Percentiles rank a stretch among this genome's conserved stretches.
These are phyloP conservation scores for Ammopiptanthus mongolicus DNA, from an alignment of 306 rosid species.

Conservation along the genomic window DNA sequence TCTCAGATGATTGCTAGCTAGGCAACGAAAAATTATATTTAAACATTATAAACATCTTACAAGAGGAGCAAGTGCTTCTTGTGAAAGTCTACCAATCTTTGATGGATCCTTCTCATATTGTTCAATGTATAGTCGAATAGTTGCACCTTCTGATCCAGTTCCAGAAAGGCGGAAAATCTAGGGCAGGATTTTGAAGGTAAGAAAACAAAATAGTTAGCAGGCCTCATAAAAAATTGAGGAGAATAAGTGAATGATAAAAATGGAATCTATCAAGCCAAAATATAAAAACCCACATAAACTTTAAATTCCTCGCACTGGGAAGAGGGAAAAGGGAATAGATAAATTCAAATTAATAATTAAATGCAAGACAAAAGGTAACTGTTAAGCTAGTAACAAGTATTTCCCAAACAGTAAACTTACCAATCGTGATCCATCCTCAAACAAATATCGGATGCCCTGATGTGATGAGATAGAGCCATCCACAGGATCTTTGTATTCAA, in stretches of 20 bases:
- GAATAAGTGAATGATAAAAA: not conserved
- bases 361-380: not conserved
- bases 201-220: not conserved
- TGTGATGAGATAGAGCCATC: constrained; percentile 90
- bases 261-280: not conserved
- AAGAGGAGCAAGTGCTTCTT: constrained; percentile 90
- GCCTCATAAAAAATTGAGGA: not conserved
- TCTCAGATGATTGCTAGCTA: constrained; percentile 8
- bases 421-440: constrained; percentile 98
- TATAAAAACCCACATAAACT: not conserved
- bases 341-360: not conserved
- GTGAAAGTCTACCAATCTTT: constrained; percentile 76
- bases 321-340: not conserved
- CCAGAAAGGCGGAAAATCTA: constrained; percentile 98
- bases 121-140: constrained; percentile 93
- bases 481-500: constrained; percentile 93
- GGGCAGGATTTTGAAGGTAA: not conserved
- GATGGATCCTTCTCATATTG: constrained; percentile 95
- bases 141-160: constrained; percentile 98
- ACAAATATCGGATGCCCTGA: constrained; percentile 95
- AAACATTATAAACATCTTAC: constrained; percentile 41
- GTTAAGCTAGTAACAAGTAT: not conserved
- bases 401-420: constrained; percentile 41
- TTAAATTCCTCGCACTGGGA: not conserved
- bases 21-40: not conserved